Evolutionary conservation across 306 rosid species (phyloP).

Genomic region (Cicer chorassanicum): DNA sequence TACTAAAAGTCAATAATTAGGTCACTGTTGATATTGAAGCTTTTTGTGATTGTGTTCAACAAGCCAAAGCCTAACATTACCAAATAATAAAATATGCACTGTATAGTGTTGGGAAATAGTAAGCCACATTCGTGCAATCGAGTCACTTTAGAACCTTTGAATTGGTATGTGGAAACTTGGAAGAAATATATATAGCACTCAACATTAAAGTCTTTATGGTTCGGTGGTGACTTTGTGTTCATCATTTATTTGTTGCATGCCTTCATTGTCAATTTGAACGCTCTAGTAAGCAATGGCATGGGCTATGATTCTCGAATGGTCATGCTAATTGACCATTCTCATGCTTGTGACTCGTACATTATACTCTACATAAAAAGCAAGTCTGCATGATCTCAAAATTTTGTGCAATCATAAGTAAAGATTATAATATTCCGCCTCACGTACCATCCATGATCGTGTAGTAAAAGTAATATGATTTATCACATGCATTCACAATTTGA

Average conservation of each 20-base stretch:
- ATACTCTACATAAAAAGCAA: slow-evolving; percentile 20
- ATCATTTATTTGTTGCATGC: slow-evolving; percentile 50
- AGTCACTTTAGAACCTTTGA: not conserved
- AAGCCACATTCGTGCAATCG: not conserved
- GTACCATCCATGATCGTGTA: no score
- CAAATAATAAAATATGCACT: slow-evolving; percentile 25
- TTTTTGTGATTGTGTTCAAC: not conserved
- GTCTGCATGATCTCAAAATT: not conserved
- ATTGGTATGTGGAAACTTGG: not conserved
- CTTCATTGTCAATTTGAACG: slow-evolving; percentile 35
- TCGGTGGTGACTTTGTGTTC: slow-evolving; percentile 31
- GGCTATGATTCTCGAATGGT: slow-evolving; percentile 33
- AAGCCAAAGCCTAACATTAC: slow-evolving; percentile 18
- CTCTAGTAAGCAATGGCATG: slow-evolving; percentile 28
- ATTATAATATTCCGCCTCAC: slow-evolving; percentile 1
- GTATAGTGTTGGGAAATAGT: not conserved
- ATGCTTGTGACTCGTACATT: no score
- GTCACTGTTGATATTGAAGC: no score
- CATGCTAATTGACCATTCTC: not conserved
- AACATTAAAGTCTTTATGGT: slow-evolving; percentile 29
- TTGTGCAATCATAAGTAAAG: slow-evolving; percentile 24
- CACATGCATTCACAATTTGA: no score
- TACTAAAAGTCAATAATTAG: no score
- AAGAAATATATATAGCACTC: not conserved
- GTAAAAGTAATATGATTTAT: no score